Base-by-base conservation (phyloP, 768 basidiomycete genomes). In the Boletus eberwhitei region DNA sequence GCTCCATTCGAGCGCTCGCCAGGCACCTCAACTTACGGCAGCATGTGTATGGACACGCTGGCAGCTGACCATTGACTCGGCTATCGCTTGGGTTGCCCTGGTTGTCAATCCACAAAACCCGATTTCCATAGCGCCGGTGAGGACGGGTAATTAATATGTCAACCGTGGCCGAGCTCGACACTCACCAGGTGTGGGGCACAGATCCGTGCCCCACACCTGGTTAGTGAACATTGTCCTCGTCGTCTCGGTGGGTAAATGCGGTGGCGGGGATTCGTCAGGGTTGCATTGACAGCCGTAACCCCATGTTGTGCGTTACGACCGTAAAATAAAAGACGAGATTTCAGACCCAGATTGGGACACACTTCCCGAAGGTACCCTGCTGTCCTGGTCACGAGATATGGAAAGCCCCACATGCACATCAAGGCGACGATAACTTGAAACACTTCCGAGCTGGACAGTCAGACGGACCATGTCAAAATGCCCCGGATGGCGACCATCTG, bases 11-110 rank as follows among this genome's bases (percentile, higher is more conserved):
- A 38, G 54, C 63, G 50, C 26, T 17, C 29, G n/a, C 52, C 59
- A 64, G 64, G 64, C 43, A 64, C 21, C 26, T 49, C 48, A 36
- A 29, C 2, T 58, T 66, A 66, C 61, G 64, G 58, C 64, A 64
- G 2, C 0, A 6, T 19, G 12, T 13, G 46, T 44, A n/a, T n/a
- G 7, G 17, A 14, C 48, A 8, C 2, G 4, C 13, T 22, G 34
- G 34, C 62, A 58, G 48, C 51, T 55, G 53, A 61, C 53, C 35
- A 2, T 31, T 34, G 17, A 12, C 54, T n/a, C 8, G 11, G 3
- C 11, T n/a, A 19, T 53, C 29, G 5, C n/a, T 3, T 22, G 26
- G 31, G 29, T 29, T 47, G 14, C 19, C 50, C 29, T 17, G 21
- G 41, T 29, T 39, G 54, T 8, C 43, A 26, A 11, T 43, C 32